phyloP scores from a whole-genome alignment of 1,284 basidiomycete genomes.

The Schizopora paradoxa region DNA sequence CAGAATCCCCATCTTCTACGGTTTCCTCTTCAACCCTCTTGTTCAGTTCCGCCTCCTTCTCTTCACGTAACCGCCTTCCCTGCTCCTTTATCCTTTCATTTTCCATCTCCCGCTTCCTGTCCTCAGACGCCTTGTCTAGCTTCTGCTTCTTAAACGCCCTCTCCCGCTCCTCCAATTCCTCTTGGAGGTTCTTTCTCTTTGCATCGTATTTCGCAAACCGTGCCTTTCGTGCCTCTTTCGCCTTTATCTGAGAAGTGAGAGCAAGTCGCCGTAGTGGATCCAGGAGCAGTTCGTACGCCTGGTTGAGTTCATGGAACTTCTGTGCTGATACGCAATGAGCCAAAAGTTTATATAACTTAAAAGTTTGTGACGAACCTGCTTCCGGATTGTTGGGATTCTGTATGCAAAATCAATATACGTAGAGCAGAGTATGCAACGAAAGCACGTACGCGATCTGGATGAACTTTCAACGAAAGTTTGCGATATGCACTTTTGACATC shows the following conservation, averaged over 20 bases:
- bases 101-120: slow-evolving; percentile 53
- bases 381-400: slow-evolving; percentile 78
- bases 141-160: slow-evolving; percentile 72
- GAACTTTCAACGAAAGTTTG: slow-evolving; percentile 78
- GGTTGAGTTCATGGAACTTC: slow-evolving; percentile 85
- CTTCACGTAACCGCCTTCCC: slow-evolving; percentile 66
- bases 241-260: slow-evolving; percentile 73
- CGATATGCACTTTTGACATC: slow-evolving; percentile 85
- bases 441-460: slow-evolving; percentile 76
- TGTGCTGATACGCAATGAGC: slow-evolving; percentile 40
- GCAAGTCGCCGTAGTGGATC: slow-evolving; percentile 81
- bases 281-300: slow-evolving; percentile 80
- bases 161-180: slow-evolving; percentile 82
- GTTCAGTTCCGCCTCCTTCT: slow-evolving; percentile 50
- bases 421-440: slow-evolving; percentile 21
- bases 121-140: slow-evolving; percentile 54
- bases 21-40: slow-evolving; percentile 40
- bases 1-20: slow-evolving; percentile 28
- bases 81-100: slow-evolving; percentile 76
- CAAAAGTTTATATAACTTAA: not conserved
- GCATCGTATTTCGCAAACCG: slow-evolving; percentile 73
- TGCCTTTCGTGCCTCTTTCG: slow-evolving; percentile 65
- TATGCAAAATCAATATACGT: slow-evolving; percentile 21
- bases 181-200: slow-evolving; percentile 75
- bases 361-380: slow-evolving; percentile 45